Conservation (phyloP, 495 filamentous ascomycete species). For the Patellaria atrata region DNA sequence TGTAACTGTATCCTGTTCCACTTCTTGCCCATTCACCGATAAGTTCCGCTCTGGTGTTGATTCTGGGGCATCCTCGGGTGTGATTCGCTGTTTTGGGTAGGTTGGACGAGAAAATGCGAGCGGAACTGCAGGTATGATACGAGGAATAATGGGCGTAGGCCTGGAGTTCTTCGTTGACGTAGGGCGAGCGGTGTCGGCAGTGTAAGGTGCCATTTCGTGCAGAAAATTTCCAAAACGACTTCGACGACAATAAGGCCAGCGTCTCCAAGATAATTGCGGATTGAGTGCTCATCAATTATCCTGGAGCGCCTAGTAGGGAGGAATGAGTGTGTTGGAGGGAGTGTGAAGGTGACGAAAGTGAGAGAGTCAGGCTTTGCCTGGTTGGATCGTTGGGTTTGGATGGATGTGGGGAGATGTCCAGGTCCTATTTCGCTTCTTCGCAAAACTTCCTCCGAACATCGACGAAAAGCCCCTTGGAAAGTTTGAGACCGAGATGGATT, state of each 20-base stretch:
- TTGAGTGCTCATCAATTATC: constrained; percentile 17
- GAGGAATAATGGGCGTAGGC: constrained; percentile 1
- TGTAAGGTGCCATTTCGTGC: constrained; percentile 11
- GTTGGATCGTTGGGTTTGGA: neutral
- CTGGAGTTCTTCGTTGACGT: constrained; percentile 3
- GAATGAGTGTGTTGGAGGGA: constrained; percentile 4
- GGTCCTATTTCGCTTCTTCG: no score
- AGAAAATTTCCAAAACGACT: neutral
- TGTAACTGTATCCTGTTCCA: constrained; percentile 2
- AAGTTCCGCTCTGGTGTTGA: neutral
- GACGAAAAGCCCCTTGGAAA: no score
- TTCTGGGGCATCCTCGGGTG: constrained; percentile 8
- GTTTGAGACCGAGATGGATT: no score
- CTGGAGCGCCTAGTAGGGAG: constrained; percentile 18
- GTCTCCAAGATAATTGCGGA: constrained; percentile 23
- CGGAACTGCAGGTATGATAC: constrained; percentile 19
- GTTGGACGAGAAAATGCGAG: constrained; percentile 8
- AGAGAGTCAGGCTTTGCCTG: constrained; percentile 2
- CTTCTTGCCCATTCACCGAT: neutral
- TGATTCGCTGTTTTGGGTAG: constrained; percentile 9
- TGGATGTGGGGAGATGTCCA: constrained; percentile 15
- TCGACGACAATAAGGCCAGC: constrained; percentile 8
- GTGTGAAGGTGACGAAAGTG: neutral
- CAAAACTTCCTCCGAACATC: no score
- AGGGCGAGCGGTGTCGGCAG: constrained; percentile 11